phyloP scores from a whole-genome alignment of 768 basidiomycete genomes.

The Lentinula aciculospora region DNA sequence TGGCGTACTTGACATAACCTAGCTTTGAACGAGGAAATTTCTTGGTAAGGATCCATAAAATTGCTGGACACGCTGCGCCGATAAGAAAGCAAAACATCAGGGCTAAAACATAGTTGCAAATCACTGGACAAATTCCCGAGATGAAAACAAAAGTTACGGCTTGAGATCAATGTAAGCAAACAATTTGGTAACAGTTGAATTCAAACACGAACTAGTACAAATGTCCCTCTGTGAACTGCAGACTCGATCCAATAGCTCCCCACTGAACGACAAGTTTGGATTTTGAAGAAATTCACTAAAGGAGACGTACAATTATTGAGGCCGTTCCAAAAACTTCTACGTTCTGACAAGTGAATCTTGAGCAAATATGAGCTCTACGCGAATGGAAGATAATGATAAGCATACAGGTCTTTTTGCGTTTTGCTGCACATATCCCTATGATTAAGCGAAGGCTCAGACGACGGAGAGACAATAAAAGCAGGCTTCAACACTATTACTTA shows the following conservation, averaged over 20 bases:
- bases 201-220: slow-evolving; percentile 32
- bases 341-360: slow-evolving; percentile 44
- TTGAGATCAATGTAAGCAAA: slow-evolving; percentile 18
- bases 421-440: slow-evolving; percentile 40
- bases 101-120: slow-evolving; percentile 21
- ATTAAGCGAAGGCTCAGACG: not conserved
- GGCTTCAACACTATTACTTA: slow-evolving; percentile 9
- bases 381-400: slow-evolving; percentile 8
- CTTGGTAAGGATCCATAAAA: slow-evolving; percentile 52
- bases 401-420: slow-evolving; percentile 37
- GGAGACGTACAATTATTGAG: slow-evolving; percentile 46
- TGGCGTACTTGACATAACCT: slow-evolving; percentile 56
- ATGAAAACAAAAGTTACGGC: slow-evolving; percentile 10
- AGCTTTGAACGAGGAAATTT: slow-evolving; percentile 55
- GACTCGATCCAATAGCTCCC: slow-evolving; percentile 48
- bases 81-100: slow-evolving; percentile 67
- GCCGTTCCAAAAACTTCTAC: slow-evolving; percentile 51
- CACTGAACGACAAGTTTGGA: slow-evolving; percentile 19
- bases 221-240: slow-evolving; percentile 34
- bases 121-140: not conserved
- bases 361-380: not conserved
- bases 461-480: slow-evolving; percentile 12
- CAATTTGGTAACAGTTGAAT: slow-evolving; percentile 2
- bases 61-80: slow-evolving; percentile 55
- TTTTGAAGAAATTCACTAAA: not conserved